phyloP scores from a whole-genome alignment of 768 basidiomycete species.

The Dentipellis fragilis region DNA sequence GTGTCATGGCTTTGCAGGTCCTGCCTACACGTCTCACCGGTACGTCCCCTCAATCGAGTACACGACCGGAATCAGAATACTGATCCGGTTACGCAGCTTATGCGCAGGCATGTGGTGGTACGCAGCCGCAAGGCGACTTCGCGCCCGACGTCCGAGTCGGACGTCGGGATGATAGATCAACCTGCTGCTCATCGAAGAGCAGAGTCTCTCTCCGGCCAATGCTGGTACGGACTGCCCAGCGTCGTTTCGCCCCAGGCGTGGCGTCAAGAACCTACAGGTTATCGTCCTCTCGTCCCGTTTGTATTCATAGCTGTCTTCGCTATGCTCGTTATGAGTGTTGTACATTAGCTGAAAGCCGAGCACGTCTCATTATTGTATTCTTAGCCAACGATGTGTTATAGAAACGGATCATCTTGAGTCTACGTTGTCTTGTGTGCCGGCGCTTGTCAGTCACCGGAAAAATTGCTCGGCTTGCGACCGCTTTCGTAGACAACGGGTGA shows the following conservation, averaged over 20 bases:
- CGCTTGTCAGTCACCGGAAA: not conserved
- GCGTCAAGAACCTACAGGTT: not conserved
- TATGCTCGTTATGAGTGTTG: not conserved
- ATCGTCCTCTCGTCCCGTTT: not conserved
- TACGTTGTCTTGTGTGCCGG: not conserved
- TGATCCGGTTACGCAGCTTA: not conserved
- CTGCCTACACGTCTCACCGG: not conserved
- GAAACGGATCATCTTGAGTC: not conserved
- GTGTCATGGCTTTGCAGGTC: not conserved
- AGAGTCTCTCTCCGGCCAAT: not conserved
- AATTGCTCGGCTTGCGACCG: not conserved
- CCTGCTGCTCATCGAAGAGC: too few relatives aligned
- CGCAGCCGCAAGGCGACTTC: not conserved
- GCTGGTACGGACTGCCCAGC: not conserved
- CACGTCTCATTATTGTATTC: not conserved
- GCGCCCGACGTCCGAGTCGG: not conserved
- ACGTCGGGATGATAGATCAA: not conserved
- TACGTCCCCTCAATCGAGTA: not conserved
- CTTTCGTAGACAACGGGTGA: not conserved
- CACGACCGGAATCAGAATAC: not conserved
- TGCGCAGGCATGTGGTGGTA: not conserved
- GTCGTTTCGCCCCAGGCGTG: not conserved
- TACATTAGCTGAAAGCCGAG: too few relatives aligned
- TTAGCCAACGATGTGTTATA: not conserved
- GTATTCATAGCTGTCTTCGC: not conserved